Evolutionary conservation across 2,329 filamentous ascomycete genomes (phyloP), one percentile per base, ranked within the genome.

Genomic region (Colletotrichum tanaceti): DNA sequence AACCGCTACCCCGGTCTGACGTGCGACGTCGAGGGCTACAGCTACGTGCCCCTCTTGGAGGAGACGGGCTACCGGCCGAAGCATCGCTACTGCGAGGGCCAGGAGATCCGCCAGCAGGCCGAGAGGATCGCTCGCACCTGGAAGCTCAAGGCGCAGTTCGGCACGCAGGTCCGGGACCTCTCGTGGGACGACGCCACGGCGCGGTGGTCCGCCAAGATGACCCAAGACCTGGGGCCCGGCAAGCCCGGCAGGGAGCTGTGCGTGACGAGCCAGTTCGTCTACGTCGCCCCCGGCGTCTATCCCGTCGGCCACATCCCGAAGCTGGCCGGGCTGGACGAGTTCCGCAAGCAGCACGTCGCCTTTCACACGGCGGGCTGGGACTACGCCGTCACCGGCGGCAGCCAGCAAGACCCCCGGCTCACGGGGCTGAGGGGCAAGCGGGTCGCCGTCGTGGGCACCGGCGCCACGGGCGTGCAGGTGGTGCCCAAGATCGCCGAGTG

Each of bases 21-120:
- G 70, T 90, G 87, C 73, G 88, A 90, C 43, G 43, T 88, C 4
- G 88, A 90, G 38, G 47, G 85, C 4, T 68, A 68, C 35, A 38
- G 47, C 20, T 71, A 71, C 52, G 32, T 70, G 32, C 70, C 70
- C 6, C 58, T 71, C 2, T 55, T 68, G 24, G 68, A 65, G 22
- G 59, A 71, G 1, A 71, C 60, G 0, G 60, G 60, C 16, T 65
- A 61, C 24, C 11, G 65, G 3, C 67, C 70, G 5, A 54, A 49
- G 50, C 47, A 61, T 9, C 80, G 77, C 50, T 82, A 82, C 55
- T 73, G 75, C 0, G 54, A 76, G 0, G 80, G 78, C 3, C 59
- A 74, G 0, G 81, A 81, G 53, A 55, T 85, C 4, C 77, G 80
- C 0, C 74, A 76, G 41, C 79, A 87, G 71, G 78, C 79, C 2